Percentiles rank a stretch among this genome's conserved stretches.
Evolutionary conservation across 2,329 filamentous ascomycete genomes (phyloP).

Genomic region (Kalaharituber pfeilii): DNA sequence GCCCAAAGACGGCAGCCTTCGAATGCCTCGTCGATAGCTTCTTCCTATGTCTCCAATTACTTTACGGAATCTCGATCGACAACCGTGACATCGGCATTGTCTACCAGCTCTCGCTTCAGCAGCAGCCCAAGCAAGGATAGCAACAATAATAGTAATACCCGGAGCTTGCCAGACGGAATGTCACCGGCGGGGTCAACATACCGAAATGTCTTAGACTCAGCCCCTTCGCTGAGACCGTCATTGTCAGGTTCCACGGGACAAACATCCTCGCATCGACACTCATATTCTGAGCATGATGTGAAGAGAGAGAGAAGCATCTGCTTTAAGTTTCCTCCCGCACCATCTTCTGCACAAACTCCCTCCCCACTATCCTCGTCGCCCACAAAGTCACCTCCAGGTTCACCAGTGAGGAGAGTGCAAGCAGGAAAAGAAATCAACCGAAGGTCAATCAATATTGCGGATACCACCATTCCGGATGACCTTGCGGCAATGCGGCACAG

Average conservation of each 20-base stretch:
- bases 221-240: background rate
- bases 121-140: constrained; percentile 54
- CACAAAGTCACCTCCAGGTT: constrained; percentile 24
- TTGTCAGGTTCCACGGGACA: background rate
- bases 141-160: constrained; percentile 42
- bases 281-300: background rate
- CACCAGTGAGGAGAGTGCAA: constrained; percentile 1
- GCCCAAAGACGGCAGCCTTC: constrained; percentile 44
- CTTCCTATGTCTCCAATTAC: constrained; percentile 46
- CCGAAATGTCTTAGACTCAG: background rate
- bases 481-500: constrained; percentile 71
- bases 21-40: constrained; percentile 52
- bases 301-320: too few species aligned
- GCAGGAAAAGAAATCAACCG: background rate
- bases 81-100: constrained; percentile 16
- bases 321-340: background rate
- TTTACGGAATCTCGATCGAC: constrained; percentile 31
- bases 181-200: background rate
- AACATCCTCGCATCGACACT: constrained; percentile 1
- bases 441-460: constrained; percentile 9
- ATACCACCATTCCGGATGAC: constrained; percentile 46
- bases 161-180: constrained; percentile 32
- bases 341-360: constrained; percentile 5
- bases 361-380: constrained; percentile 19
- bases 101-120: constrained; percentile 29